Evolutionary conservation across 2,329 filamentous ascomycete genomes (phyloP).

Genomic region (Epichloe scottii): DNA sequence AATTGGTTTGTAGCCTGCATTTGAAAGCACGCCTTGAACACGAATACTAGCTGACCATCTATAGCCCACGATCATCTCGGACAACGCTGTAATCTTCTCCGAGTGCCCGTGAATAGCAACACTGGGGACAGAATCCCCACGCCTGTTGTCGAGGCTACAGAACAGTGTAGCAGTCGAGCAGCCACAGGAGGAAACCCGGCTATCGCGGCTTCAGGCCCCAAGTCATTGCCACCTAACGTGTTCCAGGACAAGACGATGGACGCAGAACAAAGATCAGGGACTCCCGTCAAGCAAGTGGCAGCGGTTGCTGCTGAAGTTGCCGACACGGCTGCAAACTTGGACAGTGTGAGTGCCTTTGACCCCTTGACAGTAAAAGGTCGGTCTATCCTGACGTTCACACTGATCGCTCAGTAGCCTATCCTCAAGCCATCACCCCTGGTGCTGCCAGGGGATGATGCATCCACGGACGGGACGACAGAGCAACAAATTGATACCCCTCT

Average conservation of each 20-base stretch:
- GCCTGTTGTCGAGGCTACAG: conserved; percentile 7
- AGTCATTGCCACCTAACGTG: conserved; percentile 9
- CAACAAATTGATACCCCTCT: conserved; percentile 20
- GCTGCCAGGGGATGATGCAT: neutral
- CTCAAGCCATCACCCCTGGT: conserved; percentile 3
- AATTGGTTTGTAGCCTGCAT: conserved; percentile 33
- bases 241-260: conserved; percentile 12
- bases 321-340: conserved; percentile 26
- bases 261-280: conserved; percentile 16
- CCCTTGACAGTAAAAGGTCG: neutral
- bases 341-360: conserved; percentile 13
- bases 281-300: conserved; percentile 29
- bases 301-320: conserved; percentile 32
- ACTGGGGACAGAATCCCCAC: neutral
- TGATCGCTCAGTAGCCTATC: conserved; percentile 9
- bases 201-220: conserved; percentile 1
- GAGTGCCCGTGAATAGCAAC: conserved; percentile 9
- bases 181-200: neutral
- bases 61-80: conserved; percentile 6
- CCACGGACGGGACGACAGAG: neutral
- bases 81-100: conserved; percentile 9
- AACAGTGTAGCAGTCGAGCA: neutral
- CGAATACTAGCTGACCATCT: neutral
- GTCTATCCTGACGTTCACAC: conserved; percentile 9
- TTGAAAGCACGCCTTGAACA: neutral